Conservation (phyloP, 2,329 filamentous ascomycete genomes). For the Calonectria hawksworthii region DNA sequence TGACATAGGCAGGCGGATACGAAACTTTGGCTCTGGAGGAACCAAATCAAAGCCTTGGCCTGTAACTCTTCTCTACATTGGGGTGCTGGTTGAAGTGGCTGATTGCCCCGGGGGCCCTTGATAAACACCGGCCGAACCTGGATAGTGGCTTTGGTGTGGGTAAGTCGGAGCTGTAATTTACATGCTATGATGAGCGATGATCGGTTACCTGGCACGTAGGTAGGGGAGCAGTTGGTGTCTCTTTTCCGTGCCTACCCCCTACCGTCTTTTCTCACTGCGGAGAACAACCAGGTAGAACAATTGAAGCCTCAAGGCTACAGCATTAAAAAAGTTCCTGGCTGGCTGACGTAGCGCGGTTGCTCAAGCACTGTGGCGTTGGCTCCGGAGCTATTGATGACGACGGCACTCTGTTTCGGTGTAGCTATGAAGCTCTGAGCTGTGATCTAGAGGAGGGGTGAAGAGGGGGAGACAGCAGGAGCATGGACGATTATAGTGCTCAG, state of each 20-base stretch:
- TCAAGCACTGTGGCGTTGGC: conserved; percentile 38
- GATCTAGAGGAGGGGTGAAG: neutral
- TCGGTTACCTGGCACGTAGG: conserved; percentile 20
- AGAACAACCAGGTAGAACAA: conserved; percentile 36
- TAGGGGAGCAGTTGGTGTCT: conserved; percentile 5
- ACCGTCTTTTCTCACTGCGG: conserved; percentile 10
- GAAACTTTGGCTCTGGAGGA: conserved; percentile 2
- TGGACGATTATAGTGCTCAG: neutral
- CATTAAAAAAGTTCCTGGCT: conserved; percentile 40
- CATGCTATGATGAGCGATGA: conserved; percentile 5
- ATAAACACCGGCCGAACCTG: conserved; percentile 11
- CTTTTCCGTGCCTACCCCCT: conserved; percentile 4
- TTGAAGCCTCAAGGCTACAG: conserved; percentile 46
- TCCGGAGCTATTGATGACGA: conserved; percentile 42
- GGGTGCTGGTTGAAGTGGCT: conserved; percentile 8
- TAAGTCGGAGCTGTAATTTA: conserved; percentile 9
- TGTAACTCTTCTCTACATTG: conserved; percentile 3
- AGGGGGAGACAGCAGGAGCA: neutral
- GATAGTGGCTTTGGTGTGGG: conserved; percentile 17
- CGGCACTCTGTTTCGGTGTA: conserved; percentile 20
- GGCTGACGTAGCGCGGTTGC: conserved; percentile 43
- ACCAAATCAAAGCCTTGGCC: neutral
- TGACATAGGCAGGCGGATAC: conserved; percentile 2
- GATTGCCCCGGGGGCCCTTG: neutral
- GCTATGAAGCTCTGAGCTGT: neutral